Percentiles rank a stretch among this genome's conserved stretches.
phyloP scores from a whole-genome alignment of 345 rosid genomes.

The Eucalyptus tenuipes region DNA sequence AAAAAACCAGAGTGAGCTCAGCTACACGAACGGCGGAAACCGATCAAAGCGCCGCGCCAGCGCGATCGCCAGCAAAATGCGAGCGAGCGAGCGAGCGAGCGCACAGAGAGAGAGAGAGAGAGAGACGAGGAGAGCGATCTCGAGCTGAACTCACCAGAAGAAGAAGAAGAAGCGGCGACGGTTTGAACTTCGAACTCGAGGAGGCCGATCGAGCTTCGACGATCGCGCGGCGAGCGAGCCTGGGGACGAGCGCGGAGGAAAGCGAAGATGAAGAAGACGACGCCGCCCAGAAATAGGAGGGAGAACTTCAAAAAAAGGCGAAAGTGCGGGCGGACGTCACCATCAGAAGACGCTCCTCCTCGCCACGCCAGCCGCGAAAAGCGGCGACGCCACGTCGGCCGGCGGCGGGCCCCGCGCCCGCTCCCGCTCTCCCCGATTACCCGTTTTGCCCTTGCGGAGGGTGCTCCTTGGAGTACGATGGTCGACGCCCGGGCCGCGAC shows the following conservation, averaged over 20 bases:
- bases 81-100: background rate
- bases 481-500: background rate
- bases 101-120: background rate
- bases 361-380: background rate
- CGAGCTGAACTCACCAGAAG: background rate
- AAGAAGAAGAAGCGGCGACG: background rate
- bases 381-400: background rate
- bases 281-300: background rate
- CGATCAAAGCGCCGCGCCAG: background rate
- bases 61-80: background rate
- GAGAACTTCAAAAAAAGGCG: background rate
- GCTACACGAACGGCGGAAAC: fast-evolving
- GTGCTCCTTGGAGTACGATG: background rate
- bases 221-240: background rate
- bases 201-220: background rate
- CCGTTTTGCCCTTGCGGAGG: background rate
- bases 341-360: background rate
- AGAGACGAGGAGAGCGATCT: background rate
- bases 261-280: background rate
- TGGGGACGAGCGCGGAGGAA: background rate
- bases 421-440: background rate
- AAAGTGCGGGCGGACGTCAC: background rate
- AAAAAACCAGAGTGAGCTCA: background rate
- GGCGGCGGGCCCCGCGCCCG: background rate
- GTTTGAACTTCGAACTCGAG: background rate